Conservation (phyloP, 345 rosid species). For the Passiflora organensis region DNA sequence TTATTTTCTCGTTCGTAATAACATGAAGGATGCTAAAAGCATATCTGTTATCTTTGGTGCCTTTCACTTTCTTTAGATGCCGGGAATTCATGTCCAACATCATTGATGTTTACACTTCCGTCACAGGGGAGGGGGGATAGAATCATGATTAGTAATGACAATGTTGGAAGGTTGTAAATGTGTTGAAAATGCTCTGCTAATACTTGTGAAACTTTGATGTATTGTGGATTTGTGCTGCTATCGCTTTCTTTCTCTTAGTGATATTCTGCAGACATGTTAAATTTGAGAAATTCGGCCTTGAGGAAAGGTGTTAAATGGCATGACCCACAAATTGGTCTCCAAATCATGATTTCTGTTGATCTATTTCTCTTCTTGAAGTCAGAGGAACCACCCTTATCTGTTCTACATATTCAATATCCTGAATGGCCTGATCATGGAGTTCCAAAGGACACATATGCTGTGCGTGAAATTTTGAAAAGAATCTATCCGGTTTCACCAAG, state of each 20-base stretch:
- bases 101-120: not conserved
- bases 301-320: too few species aligned
- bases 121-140: too few species aligned
- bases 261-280: not conserved
- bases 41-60: not conserved
- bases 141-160: not conserved
- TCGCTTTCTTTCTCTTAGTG: not conserved
- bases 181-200: not conserved
- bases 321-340: too few species aligned
- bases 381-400: slow-evolving; percentile 55
- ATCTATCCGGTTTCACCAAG: slow-evolving; percentile 47
- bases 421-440: slow-evolving; percentile 99
- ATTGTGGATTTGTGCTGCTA: not conserved
- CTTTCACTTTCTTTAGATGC: not conserved
- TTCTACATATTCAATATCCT: slow-evolving; percentile 78
- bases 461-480: slow-evolving; percentile 76
- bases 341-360: not conserved
- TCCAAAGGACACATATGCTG: slow-evolving; percentile 62
- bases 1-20: not conserved
- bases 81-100: not conserved
- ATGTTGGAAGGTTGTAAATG: not conserved
- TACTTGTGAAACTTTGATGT: not conserved
- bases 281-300: too few species aligned
- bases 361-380: slow-evolving; percentile 40
- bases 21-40: not conserved